Conservation (phyloP, 2,329 filamentous ascomycete species). For the Penicillium thymicola region DNA sequence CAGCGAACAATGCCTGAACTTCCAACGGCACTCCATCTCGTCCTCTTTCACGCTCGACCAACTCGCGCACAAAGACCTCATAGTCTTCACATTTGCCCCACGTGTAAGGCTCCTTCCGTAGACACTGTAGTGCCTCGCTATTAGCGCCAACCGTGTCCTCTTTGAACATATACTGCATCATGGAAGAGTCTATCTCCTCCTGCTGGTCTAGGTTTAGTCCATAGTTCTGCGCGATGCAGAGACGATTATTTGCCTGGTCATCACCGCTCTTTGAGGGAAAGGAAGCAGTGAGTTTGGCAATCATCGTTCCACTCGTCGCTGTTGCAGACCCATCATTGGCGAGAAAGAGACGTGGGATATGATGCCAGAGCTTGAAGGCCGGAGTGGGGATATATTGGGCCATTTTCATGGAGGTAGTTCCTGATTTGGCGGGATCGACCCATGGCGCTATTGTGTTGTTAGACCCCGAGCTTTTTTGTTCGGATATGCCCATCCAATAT, state of each 20-base stretch:
- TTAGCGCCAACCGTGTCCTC: slow-evolving; percentile 38
- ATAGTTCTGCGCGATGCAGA: slow-evolving; percentile 19
- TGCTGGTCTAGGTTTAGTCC: slow-evolving; percentile 13
- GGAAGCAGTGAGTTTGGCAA: background rate
- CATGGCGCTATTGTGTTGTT: slow-evolving; percentile 40
- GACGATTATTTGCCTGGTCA: slow-evolving; percentile 12
- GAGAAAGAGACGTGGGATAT: slow-evolving; percentile 29
- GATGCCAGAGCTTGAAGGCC: slow-evolving; percentile 27
- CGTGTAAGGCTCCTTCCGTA: slow-evolving; percentile 30
- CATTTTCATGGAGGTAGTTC: slow-evolving; percentile 26
- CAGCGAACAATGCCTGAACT: slow-evolving; percentile 37
- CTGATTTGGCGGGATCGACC: slow-evolving; percentile 41
- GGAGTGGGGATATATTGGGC: slow-evolving; percentile 25
- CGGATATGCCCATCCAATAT: background rate
- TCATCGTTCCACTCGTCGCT: slow-evolving; percentile 19
- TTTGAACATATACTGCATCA: slow-evolving; percentile 18
- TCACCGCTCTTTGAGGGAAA: slow-evolving; percentile 5
- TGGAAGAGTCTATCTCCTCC: slow-evolving; percentile 15
- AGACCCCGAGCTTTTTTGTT: background rate
- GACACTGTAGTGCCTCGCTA: slow-evolving; percentile 39
- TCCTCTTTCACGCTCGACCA: slow-evolving; percentile 12
- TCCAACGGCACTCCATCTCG: slow-evolving; percentile 16
- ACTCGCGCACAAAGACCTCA: slow-evolving; percentile 13
- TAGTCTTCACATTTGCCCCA: slow-evolving; percentile 42
- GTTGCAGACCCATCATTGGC: slow-evolving; percentile 20